These are phyloP conservation scores for Leccinum subgranulosum DNA, from an alignment of 768 basidiomycete genomes.

Conservation along the genomic window DNA sequence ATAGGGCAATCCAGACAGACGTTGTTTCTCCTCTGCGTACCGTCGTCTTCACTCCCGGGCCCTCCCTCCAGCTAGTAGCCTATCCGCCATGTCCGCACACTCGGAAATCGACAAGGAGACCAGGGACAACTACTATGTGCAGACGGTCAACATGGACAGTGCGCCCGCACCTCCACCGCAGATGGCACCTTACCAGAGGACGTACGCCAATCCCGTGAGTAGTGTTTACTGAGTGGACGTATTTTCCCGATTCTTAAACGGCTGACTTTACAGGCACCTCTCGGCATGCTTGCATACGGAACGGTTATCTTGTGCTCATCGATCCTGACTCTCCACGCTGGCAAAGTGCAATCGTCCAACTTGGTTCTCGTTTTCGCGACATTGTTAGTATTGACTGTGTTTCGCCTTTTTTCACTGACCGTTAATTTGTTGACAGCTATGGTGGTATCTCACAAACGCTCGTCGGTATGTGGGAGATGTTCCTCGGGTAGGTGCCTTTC, in stretches of 20 bases:
- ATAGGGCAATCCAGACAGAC: background rate
- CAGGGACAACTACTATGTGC: conserved; percentile 26
- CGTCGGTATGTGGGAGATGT: conserved; percentile 33
- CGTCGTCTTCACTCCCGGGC: background rate
- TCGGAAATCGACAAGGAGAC: conserved; percentile 21
- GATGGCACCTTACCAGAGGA: conserved; percentile 27
- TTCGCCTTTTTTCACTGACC: background rate
- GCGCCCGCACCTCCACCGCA: conserved; percentile 11
- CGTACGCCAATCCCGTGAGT: conserved; percentile 25
- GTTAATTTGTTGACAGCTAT: conserved; percentile 18
- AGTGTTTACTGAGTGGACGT: background rate
- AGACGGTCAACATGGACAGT: conserved; percentile 22
- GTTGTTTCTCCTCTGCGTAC: background rate
- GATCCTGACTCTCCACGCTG: conserved; percentile 22
- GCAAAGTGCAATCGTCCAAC: conserved; percentile 18
- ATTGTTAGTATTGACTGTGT: conserved; percentile 16
- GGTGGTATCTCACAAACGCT: conserved; percentile 30
- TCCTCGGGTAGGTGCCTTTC: conserved; percentile 22
- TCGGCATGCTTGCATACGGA: conserved; percentile 29
- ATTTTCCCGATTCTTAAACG: background rate
- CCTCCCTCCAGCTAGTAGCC: background rate
- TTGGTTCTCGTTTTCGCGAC: conserved; percentile 28
- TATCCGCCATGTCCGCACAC: conserved; percentile 18
- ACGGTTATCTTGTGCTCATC: conserved; percentile 31
- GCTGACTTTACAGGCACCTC: conserved; percentile 18